Conservation (phyloP, 805 yeast genomes). For the Candida sithepensis region DNA sequence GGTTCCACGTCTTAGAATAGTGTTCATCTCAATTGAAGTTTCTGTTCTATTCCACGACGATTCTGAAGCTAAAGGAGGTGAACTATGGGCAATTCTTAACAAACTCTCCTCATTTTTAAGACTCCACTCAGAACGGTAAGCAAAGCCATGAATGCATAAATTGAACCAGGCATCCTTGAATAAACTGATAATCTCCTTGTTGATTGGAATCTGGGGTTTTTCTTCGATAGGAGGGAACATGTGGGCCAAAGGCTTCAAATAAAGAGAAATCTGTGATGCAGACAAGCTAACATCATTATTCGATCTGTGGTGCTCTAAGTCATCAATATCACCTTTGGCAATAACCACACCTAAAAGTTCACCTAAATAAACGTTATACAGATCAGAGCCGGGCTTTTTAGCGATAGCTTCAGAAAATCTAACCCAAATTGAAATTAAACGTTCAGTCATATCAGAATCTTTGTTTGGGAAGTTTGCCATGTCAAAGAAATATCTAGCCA, state of each 20-base stretch:
- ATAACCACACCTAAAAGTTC: slow-evolving; percentile 67
- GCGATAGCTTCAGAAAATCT: slow-evolving; percentile 37
- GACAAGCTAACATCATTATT: slow-evolving; percentile 66
- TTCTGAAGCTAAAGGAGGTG: slow-evolving; percentile 87
- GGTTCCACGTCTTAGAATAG: slow-evolving; percentile 85
- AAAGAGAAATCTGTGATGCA: slow-evolving; percentile 63
- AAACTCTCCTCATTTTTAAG: slow-evolving; percentile 46
- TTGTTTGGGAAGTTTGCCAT: slow-evolving; percentile 43
- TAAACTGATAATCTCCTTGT: slow-evolving; percentile 49
- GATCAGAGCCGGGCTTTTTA: slow-evolving; percentile 35
- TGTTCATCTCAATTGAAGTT: slow-evolving; percentile 86
- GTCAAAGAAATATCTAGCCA: slow-evolving; percentile 55
- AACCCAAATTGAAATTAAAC: slow-evolving; percentile 49
- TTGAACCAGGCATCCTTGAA: slow-evolving; percentile 95
- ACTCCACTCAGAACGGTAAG: slow-evolving; percentile 53
- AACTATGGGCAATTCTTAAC: slow-evolving; percentile 71
- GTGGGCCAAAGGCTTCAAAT: slow-evolving; percentile 70
- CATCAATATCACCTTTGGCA: slow-evolving; percentile 74
- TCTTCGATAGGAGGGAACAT: slow-evolving; percentile 59
- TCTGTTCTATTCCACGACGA: slow-evolving; percentile 79
- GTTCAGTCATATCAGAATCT: slow-evolving; percentile 34
- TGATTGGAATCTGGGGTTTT: slow-evolving; percentile 39
- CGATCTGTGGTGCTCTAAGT: slow-evolving; percentile 71
- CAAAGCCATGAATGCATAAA: slow-evolving; percentile 85
- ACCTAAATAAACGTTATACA: slow-evolving; percentile 54